phyloP scores from a whole-genome alignment of 768 basidiomycete species.

The Dentipellis sp. region DNA sequence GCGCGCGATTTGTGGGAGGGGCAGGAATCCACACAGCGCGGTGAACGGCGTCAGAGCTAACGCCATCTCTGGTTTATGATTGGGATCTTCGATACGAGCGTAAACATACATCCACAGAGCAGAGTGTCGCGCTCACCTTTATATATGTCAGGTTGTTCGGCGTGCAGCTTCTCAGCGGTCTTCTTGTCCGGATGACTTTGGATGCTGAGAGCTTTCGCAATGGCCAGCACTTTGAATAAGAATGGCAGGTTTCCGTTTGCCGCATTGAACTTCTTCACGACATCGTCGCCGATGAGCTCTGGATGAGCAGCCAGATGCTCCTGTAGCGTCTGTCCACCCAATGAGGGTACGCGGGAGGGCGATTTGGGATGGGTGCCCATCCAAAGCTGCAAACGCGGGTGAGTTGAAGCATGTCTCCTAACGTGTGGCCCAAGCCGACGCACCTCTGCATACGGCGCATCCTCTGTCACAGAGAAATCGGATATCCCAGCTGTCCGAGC shows the following conservation, averaged over 20 bases:
- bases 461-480: constrained; percentile 59
- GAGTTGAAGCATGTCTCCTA: neutral
- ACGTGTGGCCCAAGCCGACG: neutral
- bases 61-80: constrained; percentile 99
- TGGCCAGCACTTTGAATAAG: constrained; percentile 87
- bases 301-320: constrained; percentile 59
- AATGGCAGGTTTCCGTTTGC: constrained; percentile 72
- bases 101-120: neutral
- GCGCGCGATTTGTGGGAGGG: constrained; percentile 59
- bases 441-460: constrained; percentile 91
- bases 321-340: constrained; percentile 35
- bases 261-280: constrained; percentile 24
- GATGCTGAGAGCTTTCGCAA: constrained; percentile 83
- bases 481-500: constrained; percentile 52
- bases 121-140: constrained; percentile 50
- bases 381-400: constrained; percentile 61
- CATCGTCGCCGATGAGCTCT: constrained; percentile 39
- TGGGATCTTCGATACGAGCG: constrained; percentile 49
- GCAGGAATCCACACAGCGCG: constrained; percentile 90
- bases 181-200: constrained; percentile 88
- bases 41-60: constrained; percentile 86
- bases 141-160: constrained; percentile 69
- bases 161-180: constrained; percentile 46
- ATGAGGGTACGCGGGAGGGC: constrained; percentile 42
- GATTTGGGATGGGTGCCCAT: constrained; percentile 93